Conservation (phyloP, 306 rosid genomes). For the Cicer cuneatum region DNA sequence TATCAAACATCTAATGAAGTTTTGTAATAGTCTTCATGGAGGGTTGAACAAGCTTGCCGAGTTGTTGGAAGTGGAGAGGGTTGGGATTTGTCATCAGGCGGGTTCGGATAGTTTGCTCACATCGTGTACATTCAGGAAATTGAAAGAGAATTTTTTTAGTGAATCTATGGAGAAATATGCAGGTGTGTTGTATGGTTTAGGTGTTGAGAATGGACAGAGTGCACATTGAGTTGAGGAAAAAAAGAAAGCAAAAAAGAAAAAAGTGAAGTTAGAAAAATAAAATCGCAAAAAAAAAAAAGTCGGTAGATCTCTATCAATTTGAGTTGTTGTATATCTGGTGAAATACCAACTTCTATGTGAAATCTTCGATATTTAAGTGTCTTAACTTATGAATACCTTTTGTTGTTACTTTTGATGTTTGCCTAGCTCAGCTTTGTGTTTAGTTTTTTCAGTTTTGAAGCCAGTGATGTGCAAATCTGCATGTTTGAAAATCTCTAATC, state of each 20-base stretch:
- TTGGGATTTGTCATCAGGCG: constrained; percentile 61
- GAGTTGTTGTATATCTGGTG: constrained; percentile 44
- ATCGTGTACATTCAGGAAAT: constrained; percentile 55
- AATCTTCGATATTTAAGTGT: constrained; percentile 47
- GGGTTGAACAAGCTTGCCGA: constrained; percentile 66
- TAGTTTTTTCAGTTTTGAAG: background rate
- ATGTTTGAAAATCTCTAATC: background rate
- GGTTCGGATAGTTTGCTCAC: constrained; percentile 66
- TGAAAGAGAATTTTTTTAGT: constrained; percentile 61
- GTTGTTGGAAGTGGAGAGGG: constrained; percentile 60
- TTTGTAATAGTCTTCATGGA: constrained; percentile 56
- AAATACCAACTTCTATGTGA: constrained; percentile 44
- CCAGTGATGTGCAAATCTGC: background rate
- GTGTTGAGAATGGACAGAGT: constrained; percentile 57
- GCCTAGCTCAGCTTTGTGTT: background rate
- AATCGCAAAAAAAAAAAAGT: constrained; percentile 14
- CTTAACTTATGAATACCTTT: constrained; percentile 32
- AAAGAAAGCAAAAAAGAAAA: background rate
- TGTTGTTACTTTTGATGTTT: constrained; percentile 24
- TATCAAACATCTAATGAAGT: constrained; percentile 59
- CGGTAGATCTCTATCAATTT: constrained; percentile 41
- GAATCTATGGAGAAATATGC: constrained; percentile 64
- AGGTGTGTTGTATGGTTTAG: constrained; percentile 66
- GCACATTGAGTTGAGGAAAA: constrained; percentile 30
- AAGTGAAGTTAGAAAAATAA: constrained; percentile 30